These are phyloP conservation scores for Saturnispora besseyi DNA, from an alignment of 805 yeast species.

Conservation along the genomic window DNA sequence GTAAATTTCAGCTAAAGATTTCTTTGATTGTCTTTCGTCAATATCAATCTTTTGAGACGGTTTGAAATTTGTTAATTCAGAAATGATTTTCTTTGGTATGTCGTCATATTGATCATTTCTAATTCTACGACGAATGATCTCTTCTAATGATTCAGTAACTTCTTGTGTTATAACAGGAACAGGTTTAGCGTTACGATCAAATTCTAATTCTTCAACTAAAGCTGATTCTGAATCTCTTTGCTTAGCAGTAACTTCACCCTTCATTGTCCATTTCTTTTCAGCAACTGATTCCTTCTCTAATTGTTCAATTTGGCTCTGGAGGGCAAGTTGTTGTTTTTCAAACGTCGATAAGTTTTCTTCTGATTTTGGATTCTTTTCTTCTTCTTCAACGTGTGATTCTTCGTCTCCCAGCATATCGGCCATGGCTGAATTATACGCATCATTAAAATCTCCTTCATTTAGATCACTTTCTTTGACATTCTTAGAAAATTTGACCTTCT, in stretches of 20 bases:
- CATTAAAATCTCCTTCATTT: conserved; percentile 53
- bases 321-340: conserved; percentile 71
- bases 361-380: conserved; percentile 14
- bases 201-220: conserved; percentile 72
- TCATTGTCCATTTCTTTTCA: conserved; percentile 88
- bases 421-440: conserved; percentile 52
- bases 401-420: conserved; percentile 48
- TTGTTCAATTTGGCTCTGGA: conserved; percentile 67
- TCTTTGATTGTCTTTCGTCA: conserved; percentile 73
- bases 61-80: conserved; percentile 56
- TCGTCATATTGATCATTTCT: conserved; percentile 74
- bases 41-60: conserved; percentile 51
- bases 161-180: conserved; percentile 92
- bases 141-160: conserved; percentile 79
- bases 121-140: conserved; percentile 77
- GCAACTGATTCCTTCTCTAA: conserved; percentile 84
- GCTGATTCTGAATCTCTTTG: conserved; percentile 82
- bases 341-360: conserved; percentile 52
- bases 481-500: conserved; percentile 9
- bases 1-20: conserved; percentile 85
- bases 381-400: conserved; percentile 28
- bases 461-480: conserved; percentile 32
- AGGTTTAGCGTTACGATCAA: conserved; percentile 90
- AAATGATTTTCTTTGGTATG: conserved; percentile 60
- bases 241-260: conserved; percentile 80